Base-by-base conservation (phyloP, 2,329 filamentous ascomycete species). In the Penicillium sp. region DNA sequence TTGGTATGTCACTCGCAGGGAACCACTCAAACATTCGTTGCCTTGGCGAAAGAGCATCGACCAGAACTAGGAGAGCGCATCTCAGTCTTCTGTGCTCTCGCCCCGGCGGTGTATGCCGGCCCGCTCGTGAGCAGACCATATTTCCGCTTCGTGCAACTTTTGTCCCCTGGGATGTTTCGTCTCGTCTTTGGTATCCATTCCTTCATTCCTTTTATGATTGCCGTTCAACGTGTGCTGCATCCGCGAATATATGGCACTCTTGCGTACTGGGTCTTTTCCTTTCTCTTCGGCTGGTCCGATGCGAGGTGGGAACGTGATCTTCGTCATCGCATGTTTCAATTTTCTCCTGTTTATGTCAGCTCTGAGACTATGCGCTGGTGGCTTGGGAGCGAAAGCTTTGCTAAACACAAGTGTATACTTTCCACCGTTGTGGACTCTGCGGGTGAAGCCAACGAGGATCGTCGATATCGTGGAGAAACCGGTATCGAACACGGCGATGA, bases 291-390 rank as follows among this genome's bases (percentile, higher is more conserved):
- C 66, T 97, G 92, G 92, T 85, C 83, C 0, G 92, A 97, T 66
- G 75, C 71, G 9, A 82, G 90, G 7, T 96, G 92, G 92, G 92
- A 96, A 56, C 82, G 85, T 8, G 89, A 80, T 6, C 74, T 96
- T 13, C 80, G 89, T 52, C 76, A 90, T 66, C 85, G 92, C 38
- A 87, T 95, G 81, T 96, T 97, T 69, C 90, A 94, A 63, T 96
- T 95, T 60, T 85, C 90, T 0, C 92, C 92, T 1, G 90, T 95
- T 0, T 95, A 95, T 63, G 90, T 96, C 45, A 90, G 86, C 61
- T 83, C 90, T 0, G 91, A 96, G 73, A 87, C 85, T 52, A 96
- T 96, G 90, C 81, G 90, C 5, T 97, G 92, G 92, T 96, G 92
- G 92, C 80, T 96, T 0, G 92, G 92, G 0, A 78, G 86, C 4